Evolutionary conservation across 306 rosid species (phyloP).

Genomic region (Lotus japonicus): DNA sequence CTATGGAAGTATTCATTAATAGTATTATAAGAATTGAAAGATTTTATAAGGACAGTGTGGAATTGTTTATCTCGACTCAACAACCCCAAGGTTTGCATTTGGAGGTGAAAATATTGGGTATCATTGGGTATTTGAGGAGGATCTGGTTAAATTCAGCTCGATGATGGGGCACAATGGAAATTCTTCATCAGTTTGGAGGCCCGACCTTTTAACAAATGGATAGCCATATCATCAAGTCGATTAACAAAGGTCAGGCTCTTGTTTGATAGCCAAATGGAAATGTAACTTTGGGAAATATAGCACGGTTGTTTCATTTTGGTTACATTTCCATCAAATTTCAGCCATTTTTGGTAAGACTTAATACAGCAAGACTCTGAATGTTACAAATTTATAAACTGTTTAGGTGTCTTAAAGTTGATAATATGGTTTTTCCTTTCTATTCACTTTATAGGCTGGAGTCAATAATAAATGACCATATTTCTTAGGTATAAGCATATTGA

Average conservation of each 20-base stretch:
- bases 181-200: no score
- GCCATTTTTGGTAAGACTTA: background rate
- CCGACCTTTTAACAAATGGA: background rate
- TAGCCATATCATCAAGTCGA: background rate
- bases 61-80: rapidly evolving
- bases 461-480: no score
- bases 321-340: background rate
- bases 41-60: background rate
- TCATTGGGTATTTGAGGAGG: background rate
- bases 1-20: no score
- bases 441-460: no score
- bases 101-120: background rate
- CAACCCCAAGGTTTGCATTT: background rate
- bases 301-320: background rate
- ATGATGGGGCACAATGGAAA: background rate
- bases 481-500: no score
- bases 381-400: background rate
- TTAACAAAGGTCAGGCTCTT: background rate
- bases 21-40: background rate
- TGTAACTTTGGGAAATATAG: no score
- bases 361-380: background rate
- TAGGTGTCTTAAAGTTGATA: background rate
- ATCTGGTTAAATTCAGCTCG: background rate
- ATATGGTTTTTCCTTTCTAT: no score
- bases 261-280: no score